A percentile compares a stretch with the other conserved stretches of the same genome.
phyloP scores from a whole-genome alignment of 2,329 filamentous ascomycete species.

The Waltergamsia citrina region DNA sequence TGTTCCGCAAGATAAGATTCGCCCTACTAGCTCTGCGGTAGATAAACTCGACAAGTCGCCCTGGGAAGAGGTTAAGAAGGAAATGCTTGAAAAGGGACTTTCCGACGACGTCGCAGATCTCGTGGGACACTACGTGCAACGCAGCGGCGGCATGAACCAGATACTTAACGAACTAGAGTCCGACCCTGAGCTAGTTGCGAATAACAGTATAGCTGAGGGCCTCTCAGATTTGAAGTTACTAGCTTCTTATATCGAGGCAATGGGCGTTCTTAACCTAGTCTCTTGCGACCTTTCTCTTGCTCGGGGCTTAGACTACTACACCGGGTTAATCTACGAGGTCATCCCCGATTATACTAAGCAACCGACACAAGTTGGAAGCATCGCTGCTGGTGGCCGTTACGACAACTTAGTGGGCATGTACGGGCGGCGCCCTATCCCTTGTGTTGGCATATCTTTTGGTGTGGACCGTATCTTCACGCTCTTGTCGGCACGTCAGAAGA shows the following conservation, averaged over 20 bases:
- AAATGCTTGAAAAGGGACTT: constrained; percentile 89
- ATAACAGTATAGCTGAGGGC: constrained; percentile 68
- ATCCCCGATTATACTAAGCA: constrained; percentile 31
- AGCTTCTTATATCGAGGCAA: constrained; percentile 72
- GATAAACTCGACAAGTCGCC: constrained; percentile 93
- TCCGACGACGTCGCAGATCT: constrained; percentile 68
- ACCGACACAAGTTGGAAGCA: constrained; percentile 61
- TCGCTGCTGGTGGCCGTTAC: constrained; percentile 84
- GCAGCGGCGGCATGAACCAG: constrained; percentile 59
- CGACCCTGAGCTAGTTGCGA: constrained; percentile 58
- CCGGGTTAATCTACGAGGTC: constrained; percentile 82
- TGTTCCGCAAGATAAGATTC: constrained; percentile 77
- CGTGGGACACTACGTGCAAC: constrained; percentile 74
- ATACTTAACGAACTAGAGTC: constrained; percentile 60
- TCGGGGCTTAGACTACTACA: constrained; percentile 85
- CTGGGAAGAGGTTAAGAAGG: constrained; percentile 81
- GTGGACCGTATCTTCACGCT: constrained; percentile 94
- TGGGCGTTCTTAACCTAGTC: constrained; percentile 61
- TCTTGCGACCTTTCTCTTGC: constrained; percentile 87
- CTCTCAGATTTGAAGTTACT: constrained; percentile 73
- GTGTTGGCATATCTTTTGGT: constrained; percentile 68
- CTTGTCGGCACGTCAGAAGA: constrained; percentile 65
- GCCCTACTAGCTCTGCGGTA: constrained; percentile 83
- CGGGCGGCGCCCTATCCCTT: constrained; percentile 71
- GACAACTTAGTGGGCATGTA: constrained; percentile 95